These are phyloP conservation scores for Breynia disticha DNA, from an alignment of 441 rosid genomes.

Conservation along the genomic window DNA sequence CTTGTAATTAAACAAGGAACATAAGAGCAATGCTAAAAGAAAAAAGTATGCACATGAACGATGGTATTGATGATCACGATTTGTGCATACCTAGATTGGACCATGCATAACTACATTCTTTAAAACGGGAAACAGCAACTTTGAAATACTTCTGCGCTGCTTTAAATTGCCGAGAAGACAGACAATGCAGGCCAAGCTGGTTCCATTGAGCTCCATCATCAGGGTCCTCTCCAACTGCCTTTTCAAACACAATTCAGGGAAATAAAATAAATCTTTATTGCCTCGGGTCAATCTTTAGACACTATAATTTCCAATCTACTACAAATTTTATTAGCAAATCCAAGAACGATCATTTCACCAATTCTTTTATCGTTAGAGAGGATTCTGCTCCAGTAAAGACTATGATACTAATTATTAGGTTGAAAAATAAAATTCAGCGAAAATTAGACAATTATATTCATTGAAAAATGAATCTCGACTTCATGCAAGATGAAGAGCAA, in stretches of 20 bases:
- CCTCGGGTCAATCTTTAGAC: not conserved
- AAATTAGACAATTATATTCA: not conserved
- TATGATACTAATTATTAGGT: too few relatives aligned
- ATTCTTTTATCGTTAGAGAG: too few relatives aligned
- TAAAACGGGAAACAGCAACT: constrained; percentile 53
- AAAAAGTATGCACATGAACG: not conserved
- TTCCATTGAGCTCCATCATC: constrained; percentile 83
- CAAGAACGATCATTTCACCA: not conserved
- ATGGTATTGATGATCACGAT: constrained; percentile 2
- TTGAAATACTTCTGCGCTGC: constrained; percentile 77
- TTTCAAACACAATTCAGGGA: constrained; percentile 12
- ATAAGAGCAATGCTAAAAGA: constrained; percentile 4
- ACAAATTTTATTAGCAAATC: not conserved
- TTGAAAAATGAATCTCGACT: not conserved
- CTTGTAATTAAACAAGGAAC: constrained; percentile 24
- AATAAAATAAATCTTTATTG: not conserved
- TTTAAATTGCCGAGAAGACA: constrained; percentile 57
- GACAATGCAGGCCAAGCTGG: constrained; percentile 90
- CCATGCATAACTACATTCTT: constrained; percentile 69
- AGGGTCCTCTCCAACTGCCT: constrained; percentile 91
- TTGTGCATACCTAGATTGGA: constrained; percentile 63
- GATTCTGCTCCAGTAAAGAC: too few relatives aligned
- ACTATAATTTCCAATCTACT: too few relatives aligned
- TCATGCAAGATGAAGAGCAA: not conserved
- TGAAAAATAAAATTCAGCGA: not conserved